A percentile compares a stretch with the other conserved stretches of the same genome.
These are phyloP conservation scores for Astragalus glycyphyllos DNA, from an alignment of 306 rosid species.

Conservation along the genomic window DNA sequence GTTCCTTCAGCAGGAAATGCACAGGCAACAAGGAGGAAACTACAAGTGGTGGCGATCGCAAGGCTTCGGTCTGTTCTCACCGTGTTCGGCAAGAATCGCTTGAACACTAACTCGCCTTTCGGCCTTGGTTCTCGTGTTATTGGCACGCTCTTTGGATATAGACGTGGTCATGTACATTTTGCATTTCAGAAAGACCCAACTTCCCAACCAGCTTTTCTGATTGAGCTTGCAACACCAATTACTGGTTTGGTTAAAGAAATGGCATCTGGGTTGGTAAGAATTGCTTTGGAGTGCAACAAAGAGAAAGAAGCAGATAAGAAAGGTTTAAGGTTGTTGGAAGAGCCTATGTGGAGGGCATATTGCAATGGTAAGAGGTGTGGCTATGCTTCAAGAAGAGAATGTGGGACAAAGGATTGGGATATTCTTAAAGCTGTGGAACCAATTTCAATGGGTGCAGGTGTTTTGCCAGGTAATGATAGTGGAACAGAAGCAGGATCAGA, in stretches of 20 bases:
- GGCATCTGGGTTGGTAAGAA: slow-evolving; percentile 95
- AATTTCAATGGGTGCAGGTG: slow-evolving; percentile 95
- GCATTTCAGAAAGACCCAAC: slow-evolving; percentile 78
- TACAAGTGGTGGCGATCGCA: slow-evolving; percentile 64
- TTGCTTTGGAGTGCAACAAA: slow-evolving; percentile 85
- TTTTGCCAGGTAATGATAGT: slow-evolving; percentile 58
- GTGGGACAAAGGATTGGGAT: slow-evolving; percentile 81
- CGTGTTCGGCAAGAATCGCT: slow-evolving; percentile 63
- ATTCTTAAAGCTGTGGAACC: slow-evolving; percentile 87
- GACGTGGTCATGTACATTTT: slow-evolving; percentile 88
- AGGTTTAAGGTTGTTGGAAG: slow-evolving; percentile 65
- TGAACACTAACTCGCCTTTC: slow-evolving; percentile 40
- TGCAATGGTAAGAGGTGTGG: slow-evolving; percentile 95
- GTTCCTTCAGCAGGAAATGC: slow-evolving; percentile 12
- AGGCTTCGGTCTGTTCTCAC: slow-evolving; percentile 68
- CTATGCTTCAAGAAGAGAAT: slow-evolving; percentile 81
- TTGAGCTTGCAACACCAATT: slow-evolving; percentile 94
- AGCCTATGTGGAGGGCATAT: slow-evolving; percentile 86
- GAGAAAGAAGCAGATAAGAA: slow-evolving; percentile 55
- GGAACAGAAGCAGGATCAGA: slow-evolving; percentile 55
- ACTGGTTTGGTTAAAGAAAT: slow-evolving; percentile 87
- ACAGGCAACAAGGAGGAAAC: slow-evolving; percentile 54
- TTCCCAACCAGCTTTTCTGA: slow-evolving; percentile 72
- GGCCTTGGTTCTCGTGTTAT: slow-evolving; percentile 77
- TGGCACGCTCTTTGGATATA: slow-evolving; percentile 85